Base-by-base conservation (phyloP, 352 stramenopile genomes). In the Pythium coloratum region DNA sequence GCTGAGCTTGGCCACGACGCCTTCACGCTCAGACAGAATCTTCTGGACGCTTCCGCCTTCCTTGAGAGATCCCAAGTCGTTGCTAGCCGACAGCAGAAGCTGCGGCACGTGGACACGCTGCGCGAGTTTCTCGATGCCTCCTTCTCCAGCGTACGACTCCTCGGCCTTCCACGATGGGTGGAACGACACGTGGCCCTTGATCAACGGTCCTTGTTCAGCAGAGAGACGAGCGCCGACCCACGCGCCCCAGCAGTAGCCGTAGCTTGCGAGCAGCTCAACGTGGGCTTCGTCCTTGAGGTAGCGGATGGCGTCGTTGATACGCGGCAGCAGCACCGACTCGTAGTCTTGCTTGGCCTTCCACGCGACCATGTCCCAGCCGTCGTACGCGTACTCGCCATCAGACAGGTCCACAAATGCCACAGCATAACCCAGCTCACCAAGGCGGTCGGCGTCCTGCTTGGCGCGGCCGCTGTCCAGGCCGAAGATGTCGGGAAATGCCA, bases 401-500 rank as follows among this genome's bases (percentile, higher is more conserved):
- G 67, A 57, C 10, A 81, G 44, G 50, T 88, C 81, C 28, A 86
- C 70, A 18, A 84, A 53, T 26, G 69, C 81, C 4, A 88, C 79
- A 8, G 65, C 70, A 54, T 88, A 89, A 2, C 76, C 79, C 12
- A 86, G 36, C 46, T 81, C 67, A 26, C 72, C 80, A 14, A 89
- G 65, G 3, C 47, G 54, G 51, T 84, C 76, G 14, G 75, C 76
- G 64, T 86, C 78, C n/a, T 75, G 62, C 64, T 88, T 80, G 67
- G 70, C 76, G 50, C 77, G 75, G 20, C 81, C 78, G 55, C 81
- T 89, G 64, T 84, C 76, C 16, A 74, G 55, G 26, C 81, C 73
- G 50, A 75, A 85, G 42, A 86, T 80, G 54, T 88, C 77, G 1
- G 77, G 78, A 18, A 89, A 58, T 33, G 76, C 58, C 9, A 89